Conservation (phyloP, 331 rosid species). For the Acacia pycnantha region DNA sequence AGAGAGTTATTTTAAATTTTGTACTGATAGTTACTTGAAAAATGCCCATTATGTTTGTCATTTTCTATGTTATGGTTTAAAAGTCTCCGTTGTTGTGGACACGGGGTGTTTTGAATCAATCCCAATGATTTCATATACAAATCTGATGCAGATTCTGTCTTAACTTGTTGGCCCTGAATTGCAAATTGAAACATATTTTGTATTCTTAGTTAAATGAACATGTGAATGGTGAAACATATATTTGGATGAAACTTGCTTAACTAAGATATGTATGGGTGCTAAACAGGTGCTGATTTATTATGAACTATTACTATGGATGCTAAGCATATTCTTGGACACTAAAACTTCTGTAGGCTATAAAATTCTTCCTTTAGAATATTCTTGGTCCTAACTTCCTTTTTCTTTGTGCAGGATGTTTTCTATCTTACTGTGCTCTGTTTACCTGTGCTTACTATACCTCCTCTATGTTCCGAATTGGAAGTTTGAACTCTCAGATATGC, state of each 20-base stretch:
- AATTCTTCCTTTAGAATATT: background rate
- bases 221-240: background rate
- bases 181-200: constrained; percentile 22
- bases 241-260: background rate
- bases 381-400: constrained; percentile 28
- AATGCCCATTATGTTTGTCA: background rate
- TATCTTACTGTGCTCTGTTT: constrained; percentile 52
- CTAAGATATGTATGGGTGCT: background rate
- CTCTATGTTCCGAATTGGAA: constrained; percentile 71
- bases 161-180: constrained; percentile 5
- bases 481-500: constrained; percentile 28
- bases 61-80: background rate
- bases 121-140: background rate
- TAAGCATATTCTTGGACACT: background rate
- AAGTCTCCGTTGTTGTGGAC: background rate
- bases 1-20: background rate
- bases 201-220: constrained; percentile 12
- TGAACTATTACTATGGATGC: constrained; percentile 13
- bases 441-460: constrained; percentile 60
- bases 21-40: background rate
- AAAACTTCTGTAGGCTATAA: background rate
- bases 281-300: background rate
- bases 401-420: constrained; percentile 59
- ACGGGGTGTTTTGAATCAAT: background rate
- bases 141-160: background rate